A percentile compares a stretch with the other conserved stretches of the same genome.
Conservation (phyloP, 1,284 basidiomycete genomes). For the Xerocomus cyaneibrunnescens region DNA sequence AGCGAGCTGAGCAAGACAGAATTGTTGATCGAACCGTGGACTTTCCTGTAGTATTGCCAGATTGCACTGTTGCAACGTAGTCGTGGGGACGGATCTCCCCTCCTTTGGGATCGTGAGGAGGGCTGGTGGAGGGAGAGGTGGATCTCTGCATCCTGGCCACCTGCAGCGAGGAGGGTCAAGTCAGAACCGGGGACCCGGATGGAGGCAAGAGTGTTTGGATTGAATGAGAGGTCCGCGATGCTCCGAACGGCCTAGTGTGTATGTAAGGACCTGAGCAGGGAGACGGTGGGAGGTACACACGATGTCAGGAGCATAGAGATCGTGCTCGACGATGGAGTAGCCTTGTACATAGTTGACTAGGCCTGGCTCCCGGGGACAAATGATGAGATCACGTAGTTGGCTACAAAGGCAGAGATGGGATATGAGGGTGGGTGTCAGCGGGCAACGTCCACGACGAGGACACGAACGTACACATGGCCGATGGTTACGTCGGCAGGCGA, state of each 20-base stretch:
- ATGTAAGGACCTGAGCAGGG: slow-evolving; percentile 15
- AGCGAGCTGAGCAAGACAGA: slow-evolving; percentile 70
- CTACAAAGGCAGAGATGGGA: slow-evolving; percentile 38
- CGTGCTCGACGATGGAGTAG: slow-evolving; percentile 63
- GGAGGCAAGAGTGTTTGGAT: slow-evolving; percentile 68
- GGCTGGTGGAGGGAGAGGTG: slow-evolving; percentile 59
- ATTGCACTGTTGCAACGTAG: slow-evolving; percentile 33
- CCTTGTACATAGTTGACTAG: slow-evolving; percentile 65
- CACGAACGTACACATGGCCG: slow-evolving; percentile 63
- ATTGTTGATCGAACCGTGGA: slow-evolving; percentile 80
- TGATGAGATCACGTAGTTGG: slow-evolving; percentile 72
- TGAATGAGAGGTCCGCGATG: slow-evolving; percentile 58
- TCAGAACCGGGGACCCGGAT: slow-evolving; percentile 53
- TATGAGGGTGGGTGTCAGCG: slow-evolving; percentile 10
- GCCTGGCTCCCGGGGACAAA: slow-evolving; percentile 68
- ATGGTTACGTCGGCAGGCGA: slow-evolving; percentile 55
- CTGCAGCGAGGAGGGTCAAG: slow-evolving; percentile 72
- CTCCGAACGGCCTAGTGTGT: slow-evolving; percentile 45
- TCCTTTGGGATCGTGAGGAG: slow-evolving; percentile 29
- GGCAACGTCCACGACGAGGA: neutral
- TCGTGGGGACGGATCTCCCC: slow-evolving; percentile 13
- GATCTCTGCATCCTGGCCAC: slow-evolving; percentile 80
- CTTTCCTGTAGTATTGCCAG: slow-evolving; percentile 58
- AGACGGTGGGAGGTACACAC: slow-evolving; percentile 41
- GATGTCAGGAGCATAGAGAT: slow-evolving; percentile 49